Base-by-base conservation (phyloP, 441 rosid species). In the Arabidopsis lyrata region DNA sequence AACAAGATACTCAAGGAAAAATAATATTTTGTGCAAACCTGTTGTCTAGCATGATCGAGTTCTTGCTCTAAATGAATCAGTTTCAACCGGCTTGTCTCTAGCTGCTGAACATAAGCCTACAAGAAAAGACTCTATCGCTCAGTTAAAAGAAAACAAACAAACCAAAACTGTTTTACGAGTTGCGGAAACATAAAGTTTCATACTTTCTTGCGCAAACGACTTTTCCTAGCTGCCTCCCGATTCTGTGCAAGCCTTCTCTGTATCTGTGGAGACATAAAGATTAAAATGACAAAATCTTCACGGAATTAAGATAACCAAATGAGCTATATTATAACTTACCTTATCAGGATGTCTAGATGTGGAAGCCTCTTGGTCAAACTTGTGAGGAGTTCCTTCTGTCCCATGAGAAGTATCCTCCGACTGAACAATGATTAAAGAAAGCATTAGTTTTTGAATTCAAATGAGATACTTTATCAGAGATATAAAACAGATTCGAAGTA, bases 141-240 rank as follows among this genome's bases (percentile, higher is more conserved):
- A 53, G 66, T 29, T 41, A 2, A 36, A 39, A 49, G 3, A 39
- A 47, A 57, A 48, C 16, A 18, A 74, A 68, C 52, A 24, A 48
- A 44, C 59, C 36, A 31, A 20, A 77, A 15, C 63, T 11, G 39
- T 22, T 10, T 4, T 5, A 62, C 44, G 34, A 39, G 54, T 73
- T 64, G 34, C 29, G 4, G 31, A 12, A 61, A 53, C 29, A 31
- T 36, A 47, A 50, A 35, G 57, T 36, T 54, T 6, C 65, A 38
- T 81, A 93, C 99, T 90, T 96, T 96, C 80, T 93, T 96, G 73
- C 98, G 87, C 81, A 93, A 47, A 66, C 98, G 99, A 78, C 97
- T 87, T 81, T 95, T 95, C 69, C 97, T 95, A 55, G 99, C 98
- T 82, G 99, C 99, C 80, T 95, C 98, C 2, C 98, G 97, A 41